Conservation (phyloP, 2,329 filamentous ascomycete species). For the Shiraia bambusicola region DNA sequence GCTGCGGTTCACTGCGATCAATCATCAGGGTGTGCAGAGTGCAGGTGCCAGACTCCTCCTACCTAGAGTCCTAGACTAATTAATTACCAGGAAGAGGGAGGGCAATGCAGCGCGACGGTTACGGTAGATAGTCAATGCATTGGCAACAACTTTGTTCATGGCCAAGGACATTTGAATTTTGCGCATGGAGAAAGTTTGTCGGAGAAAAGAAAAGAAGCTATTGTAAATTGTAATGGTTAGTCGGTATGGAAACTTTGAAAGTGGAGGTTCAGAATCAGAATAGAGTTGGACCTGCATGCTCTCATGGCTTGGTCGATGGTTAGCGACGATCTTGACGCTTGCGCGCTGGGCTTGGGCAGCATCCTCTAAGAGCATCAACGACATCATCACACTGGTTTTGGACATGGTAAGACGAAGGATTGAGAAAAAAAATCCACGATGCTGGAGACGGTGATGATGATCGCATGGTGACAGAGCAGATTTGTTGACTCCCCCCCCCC, state of each 20-base stretch:
- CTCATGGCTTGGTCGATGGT: too few species aligned
- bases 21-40: too few species aligned
- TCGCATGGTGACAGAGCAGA: constrained; percentile 14
- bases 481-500: constrained; percentile 13
- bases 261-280: background rate
- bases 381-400: background rate
- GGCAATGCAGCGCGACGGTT: constrained; percentile 9
- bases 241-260: background rate
- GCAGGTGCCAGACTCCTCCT: too few species aligned
- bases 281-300: constrained; percentile 13
- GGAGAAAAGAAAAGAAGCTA: constrained; percentile 9
- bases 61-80: too few species aligned
- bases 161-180: constrained; percentile 2
- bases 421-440: constrained; percentile 5
- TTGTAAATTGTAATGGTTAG: background rate
- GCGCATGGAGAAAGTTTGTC: constrained; percentile 21
- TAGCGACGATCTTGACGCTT: too few species aligned
- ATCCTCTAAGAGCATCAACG: too few species aligned
- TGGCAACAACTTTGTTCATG: constrained; percentile 14
- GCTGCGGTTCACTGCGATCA: constrained; percentile 14
- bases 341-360: background rate
- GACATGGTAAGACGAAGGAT: constrained; percentile 16
- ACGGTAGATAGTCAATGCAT: constrained; percentile 8
- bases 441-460: constrained; percentile 17
- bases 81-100: constrained; percentile 10